Conservation (phyloP, 2,329 filamentous ascomycete species). For the Nemania diffusa region DNA sequence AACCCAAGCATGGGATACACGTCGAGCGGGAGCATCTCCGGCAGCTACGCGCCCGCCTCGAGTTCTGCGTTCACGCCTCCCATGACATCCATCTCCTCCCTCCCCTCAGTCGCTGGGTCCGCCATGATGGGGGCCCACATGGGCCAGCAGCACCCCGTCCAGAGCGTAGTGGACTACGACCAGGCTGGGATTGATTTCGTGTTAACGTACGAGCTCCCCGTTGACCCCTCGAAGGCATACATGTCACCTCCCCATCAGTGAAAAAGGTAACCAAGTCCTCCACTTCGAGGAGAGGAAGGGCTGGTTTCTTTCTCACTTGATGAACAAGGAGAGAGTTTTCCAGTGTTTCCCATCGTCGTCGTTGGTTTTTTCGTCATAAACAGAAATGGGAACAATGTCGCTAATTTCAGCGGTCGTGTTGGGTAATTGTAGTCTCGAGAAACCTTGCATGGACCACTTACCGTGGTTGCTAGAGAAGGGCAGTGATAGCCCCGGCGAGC, state of each 20-base stretch:
- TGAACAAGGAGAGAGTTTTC: constrained; percentile 39
- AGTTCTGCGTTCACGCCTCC: constrained; percentile 61
- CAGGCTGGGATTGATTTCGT: constrained; percentile 91
- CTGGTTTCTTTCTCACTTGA: constrained; percentile 41
- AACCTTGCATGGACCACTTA: constrained; percentile 91
- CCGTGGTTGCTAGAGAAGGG: constrained; percentile 77
- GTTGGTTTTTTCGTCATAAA: constrained; percentile 18
- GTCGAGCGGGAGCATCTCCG: constrained; percentile 68
- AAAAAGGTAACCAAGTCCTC: constrained; percentile 45
- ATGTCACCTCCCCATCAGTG: constrained; percentile 71
- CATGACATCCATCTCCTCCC: constrained; percentile 56
- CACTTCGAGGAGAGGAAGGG: constrained; percentile 38
- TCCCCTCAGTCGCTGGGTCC: constrained; percentile 53
- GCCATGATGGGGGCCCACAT: constrained; percentile 49
- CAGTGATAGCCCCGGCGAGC: constrained; percentile 69
- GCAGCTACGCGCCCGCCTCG: constrained; percentile 67
- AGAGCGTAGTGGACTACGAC: constrained; percentile 73
- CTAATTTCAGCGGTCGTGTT: constrained; percentile 58
- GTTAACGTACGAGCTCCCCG: constrained; percentile 78
- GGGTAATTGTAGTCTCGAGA: constrained; percentile 76
- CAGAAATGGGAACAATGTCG: constrained; percentile 45
- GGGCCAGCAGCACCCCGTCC: constrained; percentile 46
- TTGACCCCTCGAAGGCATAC: constrained; percentile 70
- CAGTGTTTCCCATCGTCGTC: constrained; percentile 28
- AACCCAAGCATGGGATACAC: constrained; percentile 61